Evolutionary conservation across 1,284 basidiomycete species (phyloP).

Genomic region (Trametes sp.): DNA sequence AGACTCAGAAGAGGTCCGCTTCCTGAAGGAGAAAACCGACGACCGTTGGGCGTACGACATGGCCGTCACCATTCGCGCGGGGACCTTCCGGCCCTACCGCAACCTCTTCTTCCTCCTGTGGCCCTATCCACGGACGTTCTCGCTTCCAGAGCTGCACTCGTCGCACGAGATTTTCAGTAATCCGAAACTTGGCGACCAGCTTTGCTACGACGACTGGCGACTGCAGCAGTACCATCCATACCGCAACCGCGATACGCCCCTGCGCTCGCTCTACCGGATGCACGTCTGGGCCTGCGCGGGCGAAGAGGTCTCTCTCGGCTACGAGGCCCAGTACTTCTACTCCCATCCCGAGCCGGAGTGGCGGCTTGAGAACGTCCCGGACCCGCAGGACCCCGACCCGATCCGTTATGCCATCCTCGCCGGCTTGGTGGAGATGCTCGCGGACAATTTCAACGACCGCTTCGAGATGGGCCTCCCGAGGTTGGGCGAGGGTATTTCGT

Average conservation of each 20-base stretch:
- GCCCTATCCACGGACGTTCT: neutral
- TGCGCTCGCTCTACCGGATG: neutral
- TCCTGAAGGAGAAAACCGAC: neutral
- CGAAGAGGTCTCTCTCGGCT: neutral
- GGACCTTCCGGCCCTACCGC: neutral
- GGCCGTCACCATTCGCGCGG: neutral
- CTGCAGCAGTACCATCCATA: neutral
- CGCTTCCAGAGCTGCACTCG: neutral
- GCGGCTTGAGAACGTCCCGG: neutral
- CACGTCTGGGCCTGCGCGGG: neutral
- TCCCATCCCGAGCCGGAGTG: neutral
- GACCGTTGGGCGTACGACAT: neutral
- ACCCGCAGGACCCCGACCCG: neutral
- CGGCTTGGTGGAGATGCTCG: neutral
- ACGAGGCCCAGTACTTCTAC: slow-evolving; percentile 2
- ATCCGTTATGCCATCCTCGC: neutral
- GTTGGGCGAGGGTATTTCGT: neutral
- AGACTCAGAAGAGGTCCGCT: neutral
- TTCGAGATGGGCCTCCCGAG: neutral
- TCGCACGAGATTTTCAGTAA: neutral
- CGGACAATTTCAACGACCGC: neutral
- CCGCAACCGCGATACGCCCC: neutral
- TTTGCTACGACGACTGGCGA: neutral
- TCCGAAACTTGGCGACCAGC: neutral
- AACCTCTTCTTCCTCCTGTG: neutral